Percentiles rank a stretch among this genome's conserved stretches.
These are phyloP conservation scores for Malassezia vespertilionis DNA, from an alignment of 1,284 basidiomycete species.

Conservation along the genomic window DNA sequence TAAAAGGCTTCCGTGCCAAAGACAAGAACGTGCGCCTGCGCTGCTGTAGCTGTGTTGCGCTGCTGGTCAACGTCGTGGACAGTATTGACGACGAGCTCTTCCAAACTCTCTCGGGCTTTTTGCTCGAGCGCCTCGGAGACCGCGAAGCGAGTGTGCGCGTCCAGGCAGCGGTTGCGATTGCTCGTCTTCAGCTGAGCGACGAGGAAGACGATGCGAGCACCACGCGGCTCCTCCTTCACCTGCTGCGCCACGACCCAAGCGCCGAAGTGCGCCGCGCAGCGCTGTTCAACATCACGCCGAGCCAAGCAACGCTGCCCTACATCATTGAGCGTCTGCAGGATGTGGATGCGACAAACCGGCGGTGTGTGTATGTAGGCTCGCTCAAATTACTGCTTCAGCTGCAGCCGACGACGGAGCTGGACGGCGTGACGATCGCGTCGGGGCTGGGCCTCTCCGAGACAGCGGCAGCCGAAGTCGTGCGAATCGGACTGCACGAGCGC, in stretches of 20 bases:
- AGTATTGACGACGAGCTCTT: constrained; percentile 61
- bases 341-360: constrained; percentile 68
- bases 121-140: constrained; percentile 71
- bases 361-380: constrained; percentile 62
- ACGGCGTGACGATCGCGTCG: constrained; percentile 9
- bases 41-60: constrained; percentile 60
- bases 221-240: constrained; percentile 62
- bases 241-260: constrained; percentile 58
- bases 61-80: constrained; percentile 32
- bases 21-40: constrained; percentile 78
- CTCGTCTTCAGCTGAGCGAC: constrained; percentile 63
- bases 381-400: constrained; percentile 24
- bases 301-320: constrained; percentile 55
- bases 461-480: constrained; percentile 27
- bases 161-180: constrained; percentile 72
- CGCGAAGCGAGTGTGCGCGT: constrained; percentile 73
- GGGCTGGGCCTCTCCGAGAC: constrained; percentile 29
- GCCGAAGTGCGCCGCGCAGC: constrained; percentile 75
- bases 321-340: constrained; percentile 76
- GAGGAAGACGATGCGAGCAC: constrained; percentile 50
- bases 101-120: constrained; percentile 56
- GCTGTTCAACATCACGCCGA: constrained; percentile 65
- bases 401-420: constrained; percentile 13
- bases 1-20: constrained; percentile 75
- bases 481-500: constrained; percentile 72